Base-by-base conservation (phyloP, 75 land plant species). In the Sequoiadendron giganteum region DNA sequence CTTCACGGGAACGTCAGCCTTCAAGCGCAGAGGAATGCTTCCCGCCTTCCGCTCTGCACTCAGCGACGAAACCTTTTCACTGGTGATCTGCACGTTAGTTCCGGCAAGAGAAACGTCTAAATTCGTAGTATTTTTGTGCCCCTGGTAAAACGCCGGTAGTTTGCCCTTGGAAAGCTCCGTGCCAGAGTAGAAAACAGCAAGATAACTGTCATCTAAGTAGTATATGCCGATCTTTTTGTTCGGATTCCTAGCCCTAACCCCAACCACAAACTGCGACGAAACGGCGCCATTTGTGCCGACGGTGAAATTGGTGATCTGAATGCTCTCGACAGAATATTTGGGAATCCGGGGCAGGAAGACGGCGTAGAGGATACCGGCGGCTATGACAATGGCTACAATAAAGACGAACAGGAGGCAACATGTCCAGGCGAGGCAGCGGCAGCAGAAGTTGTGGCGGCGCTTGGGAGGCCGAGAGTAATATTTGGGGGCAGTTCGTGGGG, bases 181-280 rank as follows among this genome's bases (percentile, higher is more conserved):
- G 85, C 87, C 93, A 2, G 68, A 49, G 87, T 92, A 95, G 90
- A 85, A 92, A 21, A 94, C 93, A 28, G 90, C 89, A 34, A 94
- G 40, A 40, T 89, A 77, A 48, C 95, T 89, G 43, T 90, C 90
- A 42, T 88, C 89, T 48, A 93, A 90, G 89, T 97, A 97, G 89
- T 94, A 91, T 47, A 97, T 97, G n/a, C 97, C 95, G 39, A 96
- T 97, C 87, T 92, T 93, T 88, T 91, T 90, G 93, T 97, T 97
- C 7, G 99, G 99, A 83, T 97, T 97, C 38, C 86, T 47, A 36
- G 96, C 94, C 30, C 90, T 91, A 61, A 97, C 86, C 89, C 86
- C 92, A 54, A 93, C 91, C 40, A 89, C 85, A 90, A 96, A 92
- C 84, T 87, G 86, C 1, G 97, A 92, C 73, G 92, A 85, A 47